Conservation (phyloP, 1,139 yeast species). For the Magnusiomyces clavatus region DNA sequence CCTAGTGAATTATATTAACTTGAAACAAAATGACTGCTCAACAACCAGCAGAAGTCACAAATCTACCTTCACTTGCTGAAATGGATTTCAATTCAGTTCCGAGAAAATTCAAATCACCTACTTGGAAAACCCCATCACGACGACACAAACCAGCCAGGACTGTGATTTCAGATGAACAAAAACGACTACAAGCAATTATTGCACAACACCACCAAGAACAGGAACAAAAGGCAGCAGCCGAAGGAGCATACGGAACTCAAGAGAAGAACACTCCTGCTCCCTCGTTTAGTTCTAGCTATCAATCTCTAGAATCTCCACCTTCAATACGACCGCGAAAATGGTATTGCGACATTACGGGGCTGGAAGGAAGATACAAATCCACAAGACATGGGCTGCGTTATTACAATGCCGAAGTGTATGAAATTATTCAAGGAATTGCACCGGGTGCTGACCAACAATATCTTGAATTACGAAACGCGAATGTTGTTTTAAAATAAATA, state of each 20-base stretch:
- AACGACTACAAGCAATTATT: slow-evolving; percentile 35
- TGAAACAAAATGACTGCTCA: no score
- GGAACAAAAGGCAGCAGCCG: slow-evolving; percentile 29
- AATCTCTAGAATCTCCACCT: slow-evolving; percentile 74
- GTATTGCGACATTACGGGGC: slow-evolving; percentile 92
- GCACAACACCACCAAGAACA: slow-evolving; percentile 4
- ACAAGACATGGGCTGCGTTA: slow-evolving; percentile 74
- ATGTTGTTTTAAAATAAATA: slow-evolving; percentile 58
- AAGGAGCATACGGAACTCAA: no score
- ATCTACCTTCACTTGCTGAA: no score
- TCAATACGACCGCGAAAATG: slow-evolving; percentile 71
- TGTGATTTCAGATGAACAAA: slow-evolving; percentile 67
- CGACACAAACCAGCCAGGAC: slow-evolving; percentile 76
- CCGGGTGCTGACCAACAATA: slow-evolving; percentile 94
- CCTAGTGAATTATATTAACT: no score
- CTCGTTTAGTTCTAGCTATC: slow-evolving; percentile 18
- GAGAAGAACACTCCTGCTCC: background rate
- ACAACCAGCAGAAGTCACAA: no score
- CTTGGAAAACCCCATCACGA: slow-evolving; percentile 44
- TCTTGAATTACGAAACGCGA: slow-evolving; percentile 79
- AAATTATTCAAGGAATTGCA: slow-evolving; percentile 69
- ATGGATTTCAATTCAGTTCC: slow-evolving; percentile 9
- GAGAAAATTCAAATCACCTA: slow-evolving; percentile 47
- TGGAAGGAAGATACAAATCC: slow-evolving; percentile 67
- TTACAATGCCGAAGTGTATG: slow-evolving; percentile 78